phyloP scores from a whole-genome alignment of 305 asterid genomes.

The Rubia tinctorum region DNA sequence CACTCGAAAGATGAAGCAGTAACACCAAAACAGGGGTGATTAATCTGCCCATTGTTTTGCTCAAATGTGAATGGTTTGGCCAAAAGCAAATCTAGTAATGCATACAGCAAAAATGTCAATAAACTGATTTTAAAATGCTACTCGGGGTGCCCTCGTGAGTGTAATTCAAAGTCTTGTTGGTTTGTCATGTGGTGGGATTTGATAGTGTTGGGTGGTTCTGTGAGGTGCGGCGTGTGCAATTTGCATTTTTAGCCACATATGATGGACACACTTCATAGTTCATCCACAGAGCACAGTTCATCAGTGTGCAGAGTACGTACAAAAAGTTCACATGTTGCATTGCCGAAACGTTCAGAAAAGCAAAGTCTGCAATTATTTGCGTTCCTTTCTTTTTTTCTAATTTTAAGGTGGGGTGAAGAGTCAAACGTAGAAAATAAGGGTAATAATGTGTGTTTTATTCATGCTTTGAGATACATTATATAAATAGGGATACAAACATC shows the following conservation, averaged over 20 bases:
- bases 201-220: not conserved
- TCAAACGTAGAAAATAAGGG: too few relatives aligned
- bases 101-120: not conserved
- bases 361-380: not conserved
- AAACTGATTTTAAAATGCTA: not conserved
- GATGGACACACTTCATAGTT: not conserved
- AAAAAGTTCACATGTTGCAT: constrained; percentile 6
- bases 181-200: not conserved
- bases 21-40: too few relatives aligned
- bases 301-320: not conserved
- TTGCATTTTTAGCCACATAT: not conserved
- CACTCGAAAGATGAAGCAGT: too few relatives aligned
- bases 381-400: not conserved
- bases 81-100: constrained; percentile 5
- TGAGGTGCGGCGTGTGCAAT: not conserved
- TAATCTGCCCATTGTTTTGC: constrained; percentile 8
- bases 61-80: not conserved
- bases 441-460: too few relatives aligned
- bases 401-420: not conserved
- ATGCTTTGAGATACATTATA: too few relatives aligned
- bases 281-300: not conserved
- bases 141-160: not conserved
- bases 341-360: not conserved
- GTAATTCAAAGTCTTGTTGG: not conserved
- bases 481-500: too few relatives aligned